These are phyloP conservation scores for Penicillium arizonense DNA, from an alignment of 495 filamentous ascomycete species.

Conservation along the genomic window DNA sequence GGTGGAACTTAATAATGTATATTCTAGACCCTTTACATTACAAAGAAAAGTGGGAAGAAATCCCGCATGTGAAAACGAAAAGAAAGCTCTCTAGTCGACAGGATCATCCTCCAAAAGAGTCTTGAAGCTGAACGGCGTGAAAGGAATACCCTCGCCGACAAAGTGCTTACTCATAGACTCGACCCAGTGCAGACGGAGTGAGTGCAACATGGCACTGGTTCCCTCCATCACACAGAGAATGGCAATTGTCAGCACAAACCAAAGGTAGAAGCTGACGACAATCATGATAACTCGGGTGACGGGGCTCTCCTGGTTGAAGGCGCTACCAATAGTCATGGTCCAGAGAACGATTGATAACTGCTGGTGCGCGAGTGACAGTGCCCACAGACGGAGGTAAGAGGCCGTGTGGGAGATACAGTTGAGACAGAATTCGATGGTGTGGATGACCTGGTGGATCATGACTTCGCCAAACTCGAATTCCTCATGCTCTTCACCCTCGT, in stretches of 20 bases:
- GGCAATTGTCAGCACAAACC: conserved; percentile 80
- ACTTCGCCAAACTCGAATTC: conserved; percentile 95
- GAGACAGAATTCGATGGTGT: conserved; percentile 99
- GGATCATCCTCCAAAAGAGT: conserved; percentile 82
- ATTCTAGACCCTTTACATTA: conserved; percentile 7
- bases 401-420: conserved; percentile 99
- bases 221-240: conserved; percentile 83
- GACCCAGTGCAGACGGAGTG: conserved; percentile 95
- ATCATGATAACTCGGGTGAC: conserved; percentile 72
- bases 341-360: conserved; percentile 96
- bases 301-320: conserved; percentile 62
- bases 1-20: conserved; percentile 3
- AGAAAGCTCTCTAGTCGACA: conserved; percentile 40
- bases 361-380: conserved; percentile 93
- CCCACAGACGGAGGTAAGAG: conserved; percentile 98
- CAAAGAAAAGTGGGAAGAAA: neutral
- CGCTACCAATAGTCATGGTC: conserved; percentile 85
- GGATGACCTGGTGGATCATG: conserved; percentile 99
- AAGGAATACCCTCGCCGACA: conserved; percentile 88
- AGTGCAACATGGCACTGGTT: conserved; percentile 89
- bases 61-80: neutral
- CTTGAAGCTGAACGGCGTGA: conserved; percentile 91
- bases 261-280: conserved; percentile 76
- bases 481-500: conserved; percentile 73
- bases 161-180: conserved; percentile 99